Base-by-base conservation (phyloP, 2,329 filamentous ascomycete genomes). In the Coniochaeta sp. region DNA sequence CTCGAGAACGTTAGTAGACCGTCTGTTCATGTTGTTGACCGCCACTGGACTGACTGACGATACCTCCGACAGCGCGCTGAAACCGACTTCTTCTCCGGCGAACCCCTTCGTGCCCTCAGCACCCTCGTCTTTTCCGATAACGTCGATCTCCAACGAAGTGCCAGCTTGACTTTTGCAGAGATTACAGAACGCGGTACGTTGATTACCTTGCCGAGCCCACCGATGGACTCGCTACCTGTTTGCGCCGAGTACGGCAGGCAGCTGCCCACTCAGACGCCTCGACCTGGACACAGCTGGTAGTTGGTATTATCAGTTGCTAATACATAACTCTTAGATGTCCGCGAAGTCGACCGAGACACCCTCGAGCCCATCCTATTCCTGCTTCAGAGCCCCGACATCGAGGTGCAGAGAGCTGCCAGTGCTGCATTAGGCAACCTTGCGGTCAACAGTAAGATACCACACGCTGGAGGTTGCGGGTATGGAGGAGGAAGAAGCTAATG, bases 111-210 rank as follows among this genome's bases (percentile, higher is more conserved):
- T 71, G 92, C 94, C 45, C 76, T 99, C 52, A 96, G 90, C 71
- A 99, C 92, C 12, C 81, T 99, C 24, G 94, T 99, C 53, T 99
- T 96, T 69, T 99, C 94, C 53, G 91, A 97, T 71, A 99, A 99
- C 73, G 91, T 99, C 67, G 94, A 99, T 68, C 79, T 99, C 50
- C 94, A 99, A 74, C 83, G 94, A 59, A 97, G 94, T 73, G 94
- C 94, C 50, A 97, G 92, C 69, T 81, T 99, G 69, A 99, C 94
- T 2, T 99, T 99, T 77, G 94, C 94, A 55, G 94, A 99, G 70
- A 99, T 99, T 60, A 99, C 94, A 33, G 94, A 99, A 72, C 76
- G 92, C 89, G 92, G 94, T 96, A 79, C 62, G 77, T 68, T 46
- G 10, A 33, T 27, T 22, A 47, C 40, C 38, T 26, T 42, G 38